These are phyloP conservation scores for Pseudophaeomoniella oleicola DNA, from an alignment of 2,329 filamentous ascomycete genomes.

Conservation along the genomic window DNA sequence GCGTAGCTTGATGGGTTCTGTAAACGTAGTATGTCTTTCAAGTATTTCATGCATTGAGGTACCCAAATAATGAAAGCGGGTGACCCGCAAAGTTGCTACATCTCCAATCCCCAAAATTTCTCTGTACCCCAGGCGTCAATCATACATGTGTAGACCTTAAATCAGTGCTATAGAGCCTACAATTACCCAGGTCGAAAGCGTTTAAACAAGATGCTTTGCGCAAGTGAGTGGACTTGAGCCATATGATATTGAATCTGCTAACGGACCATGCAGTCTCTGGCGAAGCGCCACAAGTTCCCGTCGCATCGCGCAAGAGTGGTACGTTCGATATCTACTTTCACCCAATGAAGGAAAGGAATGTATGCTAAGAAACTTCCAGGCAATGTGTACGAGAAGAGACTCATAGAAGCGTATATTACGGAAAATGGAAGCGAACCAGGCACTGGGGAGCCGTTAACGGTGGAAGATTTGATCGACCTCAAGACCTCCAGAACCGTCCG, in stretches of 20 bases:
- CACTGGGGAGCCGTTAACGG: constrained; percentile 67
- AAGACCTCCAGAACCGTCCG: constrained; percentile 72
- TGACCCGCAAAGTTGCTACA: no score
- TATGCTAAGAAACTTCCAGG: constrained; percentile 36
- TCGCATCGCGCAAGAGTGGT: constrained; percentile 91
- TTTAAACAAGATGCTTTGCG: constrained; percentile 44
- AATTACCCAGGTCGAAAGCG: no score
- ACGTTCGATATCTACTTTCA: constrained; percentile 22
- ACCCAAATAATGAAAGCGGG: no score
- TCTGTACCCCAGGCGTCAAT: no score
- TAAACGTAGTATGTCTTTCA: no score
- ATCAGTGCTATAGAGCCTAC: no score
- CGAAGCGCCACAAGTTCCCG: constrained; percentile 86
- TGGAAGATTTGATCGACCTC: constrained; percentile 77
- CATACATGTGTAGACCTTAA: no score
- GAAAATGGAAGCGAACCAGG: constrained; percentile 89
- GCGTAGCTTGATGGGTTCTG: no score
- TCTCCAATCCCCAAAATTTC: no score
- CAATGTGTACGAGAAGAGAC: constrained; percentile 82
- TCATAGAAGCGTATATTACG: constrained; percentile 88
- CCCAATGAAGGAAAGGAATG: no score
- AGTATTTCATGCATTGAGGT: no score
- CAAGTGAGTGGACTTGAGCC: constrained; percentile 42
- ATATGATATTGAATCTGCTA: constrained; percentile 4
- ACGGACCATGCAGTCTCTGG: constrained; percentile 58